phyloP scores from a whole-genome alignment of 768 basidiomycete species.

The Suillus hirtellus region DNA sequence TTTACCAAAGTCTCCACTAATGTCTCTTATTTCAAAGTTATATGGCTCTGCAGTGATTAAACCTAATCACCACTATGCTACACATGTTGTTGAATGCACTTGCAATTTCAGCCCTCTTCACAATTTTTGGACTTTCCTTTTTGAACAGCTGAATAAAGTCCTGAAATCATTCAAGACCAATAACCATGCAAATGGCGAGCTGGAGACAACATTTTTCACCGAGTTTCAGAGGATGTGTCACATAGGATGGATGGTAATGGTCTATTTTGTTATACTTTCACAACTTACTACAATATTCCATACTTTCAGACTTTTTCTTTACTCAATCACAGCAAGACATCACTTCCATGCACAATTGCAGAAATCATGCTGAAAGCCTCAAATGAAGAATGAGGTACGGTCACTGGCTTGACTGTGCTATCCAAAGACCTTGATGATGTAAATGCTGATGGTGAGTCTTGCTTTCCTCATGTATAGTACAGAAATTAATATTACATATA shows the following conservation, averaged over 20 bases:
- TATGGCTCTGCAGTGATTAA: slow-evolving; percentile 32
- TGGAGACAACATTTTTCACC: slow-evolving; percentile 27
- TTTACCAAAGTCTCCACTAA: no score
- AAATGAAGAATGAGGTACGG: slow-evolving; percentile 27
- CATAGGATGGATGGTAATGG: slow-evolving; percentile 2
- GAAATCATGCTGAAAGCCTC: slow-evolving; percentile 19
- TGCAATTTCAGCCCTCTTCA: slow-evolving; percentile 38
- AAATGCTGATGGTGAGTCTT: slow-evolving; percentile 22
- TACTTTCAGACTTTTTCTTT: neutral
- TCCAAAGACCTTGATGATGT: slow-evolving; percentile 25
- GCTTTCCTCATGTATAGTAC: neutral
- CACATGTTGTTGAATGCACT: slow-evolving; percentile 29
- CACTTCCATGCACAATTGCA: neutral
- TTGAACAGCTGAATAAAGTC: slow-evolving; percentile 38
- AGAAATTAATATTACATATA: neutral
- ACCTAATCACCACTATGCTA: slow-evolving; percentile 41
- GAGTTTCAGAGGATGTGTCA: slow-evolving; percentile 24
- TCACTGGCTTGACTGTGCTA: slow-evolving; percentile 16
- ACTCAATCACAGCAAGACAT: slow-evolving; percentile 1
- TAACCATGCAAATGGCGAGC: slow-evolving; percentile 29
- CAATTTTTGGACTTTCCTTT: slow-evolving; percentile 40
- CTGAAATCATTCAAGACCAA: slow-evolving; percentile 37
- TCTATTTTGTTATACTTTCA: neutral
- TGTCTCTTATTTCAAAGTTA: slow-evolving; percentile 20
- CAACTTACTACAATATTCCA: no score